These are phyloP conservation scores for Pestalotiopsis sp. DNA, from an alignment of 2,329 filamentous ascomycete genomes.

Conservation along the genomic window DNA sequence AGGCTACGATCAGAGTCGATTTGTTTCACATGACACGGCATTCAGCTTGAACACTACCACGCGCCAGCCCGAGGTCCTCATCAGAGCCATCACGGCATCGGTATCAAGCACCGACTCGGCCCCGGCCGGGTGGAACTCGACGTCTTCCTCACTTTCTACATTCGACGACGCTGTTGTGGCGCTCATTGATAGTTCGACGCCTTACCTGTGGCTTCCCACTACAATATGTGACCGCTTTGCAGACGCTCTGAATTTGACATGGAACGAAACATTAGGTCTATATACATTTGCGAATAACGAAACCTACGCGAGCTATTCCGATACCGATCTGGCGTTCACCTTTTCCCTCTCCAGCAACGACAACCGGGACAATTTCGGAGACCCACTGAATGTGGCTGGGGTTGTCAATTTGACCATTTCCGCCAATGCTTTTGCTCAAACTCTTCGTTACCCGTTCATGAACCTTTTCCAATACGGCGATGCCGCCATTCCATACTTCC, in stretches of 20 bases:
- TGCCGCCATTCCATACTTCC: slow-evolving; percentile 62
- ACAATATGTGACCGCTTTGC: slow-evolving; percentile 67
- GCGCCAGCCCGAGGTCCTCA: slow-evolving; percentile 59
- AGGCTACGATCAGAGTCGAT: slow-evolving; percentile 67
- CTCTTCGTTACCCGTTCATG: slow-evolving; percentile 51
- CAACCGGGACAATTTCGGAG: slow-evolving; percentile 53
- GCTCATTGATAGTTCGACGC: slow-evolving; percentile 64
- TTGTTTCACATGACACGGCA: slow-evolving; percentile 59
- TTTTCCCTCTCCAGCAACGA: slow-evolving; percentile 60
- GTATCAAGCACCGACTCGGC: slow-evolving; percentile 32
- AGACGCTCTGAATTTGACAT: slow-evolving; percentile 62
- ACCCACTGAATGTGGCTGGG: slow-evolving; percentile 48
- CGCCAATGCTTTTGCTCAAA: slow-evolving; percentile 50
- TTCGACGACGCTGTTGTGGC: slow-evolving; percentile 52
- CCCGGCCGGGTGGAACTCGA: slow-evolving; percentile 41
- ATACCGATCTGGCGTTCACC: slow-evolving; percentile 52
- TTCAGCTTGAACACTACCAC: slow-evolving; percentile 60
- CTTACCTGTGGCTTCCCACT: slow-evolving; percentile 64
- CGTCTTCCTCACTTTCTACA: slow-evolving; percentile 38
- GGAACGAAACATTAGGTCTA: slow-evolving; percentile 63
- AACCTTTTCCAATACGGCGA: slow-evolving; percentile 46
- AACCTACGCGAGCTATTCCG: slow-evolving; percentile 50
- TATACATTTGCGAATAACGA: slow-evolving; percentile 63
- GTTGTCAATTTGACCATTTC: slow-evolving; percentile 60
- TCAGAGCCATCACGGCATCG: slow-evolving; percentile 57